Evolutionary conservation across 1,284 basidiomycete species (phyloP).

Genomic region (Boletus sp.): DNA sequence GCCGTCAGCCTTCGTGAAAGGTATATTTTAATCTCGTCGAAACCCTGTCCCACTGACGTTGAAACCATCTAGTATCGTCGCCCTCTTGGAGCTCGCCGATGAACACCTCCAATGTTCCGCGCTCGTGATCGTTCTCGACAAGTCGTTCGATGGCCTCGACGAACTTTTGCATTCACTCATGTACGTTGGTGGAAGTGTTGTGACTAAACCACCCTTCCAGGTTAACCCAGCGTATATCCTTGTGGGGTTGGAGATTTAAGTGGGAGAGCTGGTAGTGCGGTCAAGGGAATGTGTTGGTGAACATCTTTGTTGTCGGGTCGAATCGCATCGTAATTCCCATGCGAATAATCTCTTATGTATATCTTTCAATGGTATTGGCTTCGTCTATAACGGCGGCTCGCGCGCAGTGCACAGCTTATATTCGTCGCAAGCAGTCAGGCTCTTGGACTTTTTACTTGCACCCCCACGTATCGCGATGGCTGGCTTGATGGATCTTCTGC

Average conservation of each 20-base stretch:
- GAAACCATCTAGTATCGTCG: constrained; percentile 58
- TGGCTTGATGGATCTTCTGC: constrained; percentile 27
- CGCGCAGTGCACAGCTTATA: no score
- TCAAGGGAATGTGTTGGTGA: constrained; percentile 30
- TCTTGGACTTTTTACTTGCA: no score
- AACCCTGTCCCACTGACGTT: constrained; percentile 4
- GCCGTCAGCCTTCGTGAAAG: constrained; percentile 76
- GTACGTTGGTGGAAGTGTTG: constrained; percentile 77
- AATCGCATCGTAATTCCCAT: constrained; percentile 6
- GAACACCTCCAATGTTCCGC: constrained; percentile 71
- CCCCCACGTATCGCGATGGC: constrained; percentile 13
- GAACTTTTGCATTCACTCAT: constrained; percentile 73
- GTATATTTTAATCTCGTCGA: constrained; percentile 35
- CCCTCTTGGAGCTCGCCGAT: constrained; percentile 76
- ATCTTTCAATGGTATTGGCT: constrained; percentile 2
- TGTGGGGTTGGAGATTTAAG: constrained; percentile 71
- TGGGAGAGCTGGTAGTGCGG: constrained; percentile 9
- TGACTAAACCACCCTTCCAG: constrained; percentile 70
- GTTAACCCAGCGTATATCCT: constrained; percentile 68
- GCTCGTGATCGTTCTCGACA: constrained; percentile 72
- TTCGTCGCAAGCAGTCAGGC: no score
- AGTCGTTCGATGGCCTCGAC: constrained; percentile 52
- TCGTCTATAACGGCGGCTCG: neutral
- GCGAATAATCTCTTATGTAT: constrained; percentile 12
- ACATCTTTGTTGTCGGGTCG: constrained; percentile 27